Base-by-base conservation (phyloP, 2,329 filamentous ascomycete genomes). In the Exserohilum rostratum region DNA sequence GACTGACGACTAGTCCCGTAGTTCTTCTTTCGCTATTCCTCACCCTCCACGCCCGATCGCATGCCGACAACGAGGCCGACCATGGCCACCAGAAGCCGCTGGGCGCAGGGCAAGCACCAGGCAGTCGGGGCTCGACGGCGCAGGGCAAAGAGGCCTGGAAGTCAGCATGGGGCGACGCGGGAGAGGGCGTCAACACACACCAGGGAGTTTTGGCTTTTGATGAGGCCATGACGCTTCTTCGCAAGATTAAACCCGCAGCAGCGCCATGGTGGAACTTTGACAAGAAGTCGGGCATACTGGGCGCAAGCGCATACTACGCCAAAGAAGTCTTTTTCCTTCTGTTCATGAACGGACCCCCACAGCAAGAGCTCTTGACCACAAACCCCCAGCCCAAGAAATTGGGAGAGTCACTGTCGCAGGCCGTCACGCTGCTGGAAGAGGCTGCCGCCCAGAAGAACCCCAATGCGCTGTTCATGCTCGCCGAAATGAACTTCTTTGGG, bases 401-500 rank as follows among this genome's bases (percentile, higher is more conserved):
- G 6, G 77, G 74, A n/a, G 77, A 77, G 29, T 78, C 80, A 7
- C 75, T 90, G n/a, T 73, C 76, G 18, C 78, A 83, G 57, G 87
- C 85, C 3, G 83, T 88, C 34, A 76, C 78, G 52, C 77, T 88
- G 30, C 75, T 90, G 55, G 80, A 85, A 64, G 76, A 81, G 46
- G 85, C 87, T 30, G 85, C 85, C 3, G 75, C 80, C 6, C 67
- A 80, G 38, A 77, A 82, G 61, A 82, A 91, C 70, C 84, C 90
- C 2, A 93, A 99, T 73, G 95, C 95, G 5, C 85, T 98, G 40
- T 96, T 89, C 70, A 81, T 96, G 13, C 83, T 99, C 20, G 95
- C 91, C 15, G 91, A 99, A 73, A 88, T 99, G 83, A 96, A 96
- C 79, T 98, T 98, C 76, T 92, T 95, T 68, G 95, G 95, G 72